Conservation (phyloP, 192 early-diverging fungal genomes). For the Coemansia sp. region DNA sequence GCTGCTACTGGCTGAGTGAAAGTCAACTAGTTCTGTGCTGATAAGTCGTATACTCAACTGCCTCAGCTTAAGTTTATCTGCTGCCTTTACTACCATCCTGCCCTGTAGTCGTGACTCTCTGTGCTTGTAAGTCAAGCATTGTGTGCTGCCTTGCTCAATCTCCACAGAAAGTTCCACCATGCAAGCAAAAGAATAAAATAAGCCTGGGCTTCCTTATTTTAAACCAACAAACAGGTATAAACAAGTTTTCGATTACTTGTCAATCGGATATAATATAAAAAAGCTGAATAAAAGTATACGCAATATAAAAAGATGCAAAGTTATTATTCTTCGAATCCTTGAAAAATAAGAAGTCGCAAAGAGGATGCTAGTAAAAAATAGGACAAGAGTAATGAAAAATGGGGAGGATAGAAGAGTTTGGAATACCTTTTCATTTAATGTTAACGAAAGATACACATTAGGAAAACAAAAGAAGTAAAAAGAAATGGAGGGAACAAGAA, state of each 20-base stretch:
- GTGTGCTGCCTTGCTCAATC: slow-evolving; percentile 20
- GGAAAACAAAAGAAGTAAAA: slow-evolving; percentile 1
- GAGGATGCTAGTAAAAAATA: too few relatives aligned
- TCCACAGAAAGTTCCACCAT: slow-evolving; percentile 29
- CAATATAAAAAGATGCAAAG: background rate
- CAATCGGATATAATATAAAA: too few relatives aligned
- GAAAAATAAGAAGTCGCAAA: background rate
- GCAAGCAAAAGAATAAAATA: slow-evolving; percentile 7
- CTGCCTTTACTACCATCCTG: slow-evolving; percentile 23
- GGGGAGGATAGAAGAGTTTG: background rate
- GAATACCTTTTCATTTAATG: background rate
- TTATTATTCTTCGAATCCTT: too few relatives aligned
- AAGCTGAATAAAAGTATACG: too few relatives aligned
- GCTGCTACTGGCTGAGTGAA: slow-evolving; percentile 10
- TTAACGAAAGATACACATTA: background rate
- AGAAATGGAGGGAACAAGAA: slow-evolving; percentile 1
- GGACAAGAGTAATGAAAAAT: background rate
- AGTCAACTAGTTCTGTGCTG: slow-evolving; percentile 38
- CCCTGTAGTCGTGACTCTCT: slow-evolving; percentile 27
- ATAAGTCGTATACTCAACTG: slow-evolving; percentile 36
- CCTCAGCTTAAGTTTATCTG: slow-evolving; percentile 34
- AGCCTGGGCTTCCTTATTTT: too few relatives aligned
- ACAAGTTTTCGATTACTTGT: background rate
- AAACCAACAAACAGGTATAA: too few relatives aligned
- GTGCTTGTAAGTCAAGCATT: slow-evolving; percentile 39